Conservation (phyloP, 306 rosid genomes). For the Erythrophleum fordii region DNA sequence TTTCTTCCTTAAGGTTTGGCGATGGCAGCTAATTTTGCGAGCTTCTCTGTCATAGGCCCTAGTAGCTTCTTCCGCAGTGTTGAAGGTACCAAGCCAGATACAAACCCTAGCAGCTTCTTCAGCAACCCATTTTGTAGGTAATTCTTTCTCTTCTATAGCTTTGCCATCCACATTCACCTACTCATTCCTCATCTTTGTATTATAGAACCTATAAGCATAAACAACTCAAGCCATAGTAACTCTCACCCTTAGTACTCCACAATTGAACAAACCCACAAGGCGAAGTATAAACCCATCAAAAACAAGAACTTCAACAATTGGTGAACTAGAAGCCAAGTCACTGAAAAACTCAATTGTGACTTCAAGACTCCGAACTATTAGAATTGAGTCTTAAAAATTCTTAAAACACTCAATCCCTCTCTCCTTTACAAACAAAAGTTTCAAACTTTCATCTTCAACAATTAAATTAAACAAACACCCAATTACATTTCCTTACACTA, state of each 20-base stretch:
- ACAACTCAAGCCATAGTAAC: slow-evolving; percentile 66
- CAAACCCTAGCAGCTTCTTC: too few species aligned
- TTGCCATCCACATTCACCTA: slow-evolving; percentile 89
- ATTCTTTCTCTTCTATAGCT: slow-evolving; percentile 80
- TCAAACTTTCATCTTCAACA: slow-evolving; percentile 58
- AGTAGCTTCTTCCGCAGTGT: too few species aligned
- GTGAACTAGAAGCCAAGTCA: slow-evolving; percentile 53
- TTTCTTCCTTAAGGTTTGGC: too few species aligned
- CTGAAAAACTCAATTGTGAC: slow-evolving; percentile 65
- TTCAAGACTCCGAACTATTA: slow-evolving; percentile 58
- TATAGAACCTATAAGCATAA: slow-evolving; percentile 60
- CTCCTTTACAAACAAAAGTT: slow-evolving; percentile 60
- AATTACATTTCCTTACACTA: slow-evolving; percentile 72
- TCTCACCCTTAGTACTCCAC: slow-evolving; percentile 75
- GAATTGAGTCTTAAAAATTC: slow-evolving; percentile 74
- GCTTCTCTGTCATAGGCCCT: too few species aligned
- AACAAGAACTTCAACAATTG: slow-evolving; percentile 61
- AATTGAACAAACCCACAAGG: slow-evolving; percentile 57
- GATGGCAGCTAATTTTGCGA: too few species aligned
- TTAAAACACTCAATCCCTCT: slow-evolving; percentile 73
- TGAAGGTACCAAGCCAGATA: too few species aligned
- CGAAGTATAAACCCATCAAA: slow-evolving; percentile 62
- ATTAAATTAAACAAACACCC: slow-evolving; percentile 76
- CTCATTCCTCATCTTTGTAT: slow-evolving; percentile 66
- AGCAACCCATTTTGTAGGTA: slow-evolving; percentile 67